Evolutionary conservation across 208 protist genomes (phyloP), one percentile per base, ranked within the genome.

Genomic region (Trypanosoma melophagium): DNA sequence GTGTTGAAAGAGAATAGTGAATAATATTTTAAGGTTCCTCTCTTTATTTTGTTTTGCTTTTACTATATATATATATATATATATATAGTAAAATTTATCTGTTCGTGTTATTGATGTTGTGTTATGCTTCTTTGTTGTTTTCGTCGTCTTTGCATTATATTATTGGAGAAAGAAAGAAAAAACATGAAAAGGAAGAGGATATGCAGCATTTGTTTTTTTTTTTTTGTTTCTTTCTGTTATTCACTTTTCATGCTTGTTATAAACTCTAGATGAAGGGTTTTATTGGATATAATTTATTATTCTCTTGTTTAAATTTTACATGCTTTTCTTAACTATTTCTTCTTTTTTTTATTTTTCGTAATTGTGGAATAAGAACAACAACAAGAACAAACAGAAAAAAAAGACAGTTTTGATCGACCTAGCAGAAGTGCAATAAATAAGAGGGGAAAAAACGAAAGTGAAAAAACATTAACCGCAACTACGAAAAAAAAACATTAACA

Each of bases 1-100:
- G 44, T 93, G 7, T 76, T 90, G 0, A 24, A 66, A n/a, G 64
- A 45, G 19, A 45, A 16, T 66, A 53, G n/a, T n/a, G n/a, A n/a
- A n/a, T n/a, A n/a, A n/a, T n/a, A n/a, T n/a, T 53, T 35, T 67
- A 51, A 24, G 14, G 50, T 45, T 74, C 49, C 54, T 65, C 71
- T 25, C 38, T 50, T 65, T 75, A 51, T 44, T 47, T 55, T 16
- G 10, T 47, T 74, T 49, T 44, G 40, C 12, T 44, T 12, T 44
- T 44, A 14, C 12, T 7, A 12, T 44, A 44, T 44, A 12, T 44
- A 44, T 44, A 44, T 44, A 44, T 44, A 44, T 44, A 44, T 44
- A 44, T 44, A 44, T 44, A 44, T 44, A 44, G n/a, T n/a, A n/a
- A n/a, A n/a, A n/a, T n/a, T 44, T 44, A 14, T 44, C 12, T 44